Evolutionary conservation across 2,329 filamentous ascomycete species (phyloP).

Genomic region (Fusarium robinianum): DNA sequence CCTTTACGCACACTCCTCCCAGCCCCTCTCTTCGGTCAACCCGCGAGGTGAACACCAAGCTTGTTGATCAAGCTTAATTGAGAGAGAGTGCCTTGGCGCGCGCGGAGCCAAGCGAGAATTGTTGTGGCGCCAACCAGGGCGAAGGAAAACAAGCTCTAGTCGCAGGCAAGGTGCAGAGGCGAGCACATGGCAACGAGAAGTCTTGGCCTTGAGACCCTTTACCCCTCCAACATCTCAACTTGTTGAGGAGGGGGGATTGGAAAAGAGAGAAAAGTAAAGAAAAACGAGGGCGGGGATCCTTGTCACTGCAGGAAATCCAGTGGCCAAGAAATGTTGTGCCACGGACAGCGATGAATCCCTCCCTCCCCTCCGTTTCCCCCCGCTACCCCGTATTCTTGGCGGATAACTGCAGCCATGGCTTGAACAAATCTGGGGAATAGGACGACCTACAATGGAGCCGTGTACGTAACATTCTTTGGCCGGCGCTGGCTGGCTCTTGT

Average conservation of each 20-base stretch:
- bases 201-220: too few relatives aligned
- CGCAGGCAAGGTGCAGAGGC: conserved; percentile 2
- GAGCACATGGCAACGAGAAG: conserved; percentile 9
- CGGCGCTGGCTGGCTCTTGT: too few relatives aligned
- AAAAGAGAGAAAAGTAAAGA: neutral
- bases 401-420: conserved; percentile 9
- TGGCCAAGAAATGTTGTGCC: conserved; percentile 3
- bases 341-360: too few relatives aligned
- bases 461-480: conserved; percentile 6
- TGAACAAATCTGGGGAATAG: conserved; percentile 4
- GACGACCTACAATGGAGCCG: conserved; percentile 13
- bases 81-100: conserved; percentile 12
- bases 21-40: conserved; percentile 21
- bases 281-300: neutral
- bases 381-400: conserved; percentile 30
- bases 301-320: neutral
- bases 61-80: conserved; percentile 25
- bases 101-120: conserved; percentile 15
- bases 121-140: conserved; percentile 3
- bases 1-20: neutral
- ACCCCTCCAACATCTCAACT: too few relatives aligned
- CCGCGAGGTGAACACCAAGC: conserved; percentile 20
- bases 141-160: conserved; percentile 24
- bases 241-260: neutral
- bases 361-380: conserved; percentile 24